Conservation (phyloP, 2,329 filamentous ascomycete genomes). For the Metarhizium robertsii region DNA sequence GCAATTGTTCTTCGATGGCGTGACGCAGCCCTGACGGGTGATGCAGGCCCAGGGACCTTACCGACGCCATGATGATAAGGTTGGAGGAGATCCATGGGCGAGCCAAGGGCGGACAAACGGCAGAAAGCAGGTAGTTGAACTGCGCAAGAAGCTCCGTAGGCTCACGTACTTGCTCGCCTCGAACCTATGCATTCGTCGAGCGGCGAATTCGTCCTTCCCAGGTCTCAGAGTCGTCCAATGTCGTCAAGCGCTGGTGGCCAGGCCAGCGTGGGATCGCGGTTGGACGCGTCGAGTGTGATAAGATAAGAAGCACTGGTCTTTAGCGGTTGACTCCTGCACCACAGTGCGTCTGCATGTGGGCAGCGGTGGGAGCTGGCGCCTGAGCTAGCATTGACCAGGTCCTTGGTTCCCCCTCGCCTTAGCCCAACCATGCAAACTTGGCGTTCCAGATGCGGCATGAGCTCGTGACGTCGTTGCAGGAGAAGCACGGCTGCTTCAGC, state of each 20-base stretch:
- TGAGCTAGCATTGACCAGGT: no score
- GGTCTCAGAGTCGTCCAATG: background rate
- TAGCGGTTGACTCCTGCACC: no score
- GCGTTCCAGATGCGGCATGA: background rate
- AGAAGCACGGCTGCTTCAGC: background rate
- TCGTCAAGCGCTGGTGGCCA: background rate
- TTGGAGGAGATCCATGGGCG: slow-evolving; percentile 22
- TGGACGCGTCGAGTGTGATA: background rate
- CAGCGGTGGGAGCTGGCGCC: no score
- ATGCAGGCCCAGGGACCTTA: slow-evolving; percentile 86
- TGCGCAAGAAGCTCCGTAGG: background rate
- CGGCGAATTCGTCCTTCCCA: background rate
- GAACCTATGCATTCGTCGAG: background rate
- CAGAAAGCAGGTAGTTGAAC: background rate
- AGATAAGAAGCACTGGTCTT: background rate
- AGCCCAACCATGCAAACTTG: no score
- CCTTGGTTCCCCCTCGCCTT: no score
- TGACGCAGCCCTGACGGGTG: slow-evolving; percentile 76
- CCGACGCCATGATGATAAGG: slow-evolving; percentile 62
- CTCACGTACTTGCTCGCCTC: background rate
- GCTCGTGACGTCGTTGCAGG: slow-evolving; percentile 15
- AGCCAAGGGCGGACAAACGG: background rate
- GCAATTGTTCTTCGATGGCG: slow-evolving; percentile 69
- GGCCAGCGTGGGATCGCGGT: background rate
- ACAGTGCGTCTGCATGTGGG: no score